Evolutionary conservation across 2,329 filamentous ascomycete genomes (phyloP).

Genomic region (Coniochaeta prunicola): DNA sequence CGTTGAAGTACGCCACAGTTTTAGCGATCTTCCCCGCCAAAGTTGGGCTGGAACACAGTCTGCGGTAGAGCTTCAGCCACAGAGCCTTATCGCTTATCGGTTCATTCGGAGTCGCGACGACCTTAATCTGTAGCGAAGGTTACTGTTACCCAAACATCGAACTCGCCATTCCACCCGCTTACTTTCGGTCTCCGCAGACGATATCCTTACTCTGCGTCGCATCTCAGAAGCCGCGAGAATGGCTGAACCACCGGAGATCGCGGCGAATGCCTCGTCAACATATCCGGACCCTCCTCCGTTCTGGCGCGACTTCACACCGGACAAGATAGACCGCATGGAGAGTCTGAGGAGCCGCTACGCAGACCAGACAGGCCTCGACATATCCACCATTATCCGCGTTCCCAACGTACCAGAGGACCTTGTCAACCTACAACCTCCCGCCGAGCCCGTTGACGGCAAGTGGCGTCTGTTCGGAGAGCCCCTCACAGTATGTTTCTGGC

Average conservation of each 20-base stretch:
- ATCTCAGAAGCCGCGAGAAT: slow-evolving; percentile 28
- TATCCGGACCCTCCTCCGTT: slow-evolving; percentile 87
- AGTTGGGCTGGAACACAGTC: neutral
- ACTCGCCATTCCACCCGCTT: neutral
- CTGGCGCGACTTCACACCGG: slow-evolving; percentile 78
- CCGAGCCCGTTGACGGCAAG: slow-evolving; percentile 60
- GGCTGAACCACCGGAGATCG: slow-evolving; percentile 47
- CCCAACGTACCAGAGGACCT: slow-evolving; percentile 62
- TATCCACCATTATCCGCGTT: slow-evolving; percentile 23
- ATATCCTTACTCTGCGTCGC: neutral
- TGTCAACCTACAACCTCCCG: slow-evolving; percentile 71
- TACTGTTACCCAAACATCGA: no score
- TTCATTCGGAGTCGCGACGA: neutral
- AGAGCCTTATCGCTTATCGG: neutral
- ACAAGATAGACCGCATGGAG: slow-evolving; percentile 56
- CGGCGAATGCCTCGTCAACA: slow-evolving; percentile 43
- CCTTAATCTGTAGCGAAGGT: no score
- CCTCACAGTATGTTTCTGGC: slow-evolving; percentile 40
- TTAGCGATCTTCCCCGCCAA: neutral
- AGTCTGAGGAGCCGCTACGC: slow-evolving; percentile 33
- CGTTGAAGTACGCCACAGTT: neutral
- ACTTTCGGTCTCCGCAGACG: no score
- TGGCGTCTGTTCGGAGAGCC: slow-evolving; percentile 69
- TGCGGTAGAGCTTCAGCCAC: neutral
- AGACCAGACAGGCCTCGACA: slow-evolving; percentile 18